Conservation (phyloP, 2,329 filamentous ascomycete genomes). For the Cercospora sp. region DNA sequence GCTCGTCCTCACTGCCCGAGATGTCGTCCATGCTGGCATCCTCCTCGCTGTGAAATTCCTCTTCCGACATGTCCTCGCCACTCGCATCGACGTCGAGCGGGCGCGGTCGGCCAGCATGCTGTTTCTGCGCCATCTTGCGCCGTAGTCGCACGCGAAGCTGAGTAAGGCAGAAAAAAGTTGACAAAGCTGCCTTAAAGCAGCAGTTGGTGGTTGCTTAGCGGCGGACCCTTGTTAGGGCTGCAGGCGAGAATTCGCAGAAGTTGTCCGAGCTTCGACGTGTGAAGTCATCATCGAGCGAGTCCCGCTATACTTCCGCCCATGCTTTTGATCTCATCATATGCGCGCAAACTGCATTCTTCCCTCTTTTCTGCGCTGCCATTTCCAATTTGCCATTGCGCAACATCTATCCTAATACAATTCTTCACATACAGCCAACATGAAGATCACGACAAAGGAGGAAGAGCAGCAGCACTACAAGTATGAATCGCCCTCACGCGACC, state of each 20-base stretch:
- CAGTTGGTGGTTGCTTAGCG: neutral
- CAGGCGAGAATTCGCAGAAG: neutral
- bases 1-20: conserved; percentile 32
- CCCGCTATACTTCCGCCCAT: conserved; percentile 13
- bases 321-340: conserved; percentile 6
- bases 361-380: neutral
- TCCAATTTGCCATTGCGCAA: neutral
- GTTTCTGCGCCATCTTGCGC: conserved; percentile 3
- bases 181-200: neutral
- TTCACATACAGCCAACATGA: conserved; percentile 62
- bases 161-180: neutral
- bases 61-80: conserved; percentile 12
- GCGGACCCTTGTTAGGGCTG: conserved; percentile 1
- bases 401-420: neutral
- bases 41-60: conserved; percentile 29
- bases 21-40: conserved; percentile 26
- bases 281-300: conserved; percentile 2
- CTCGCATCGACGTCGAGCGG: conserved; percentile 15
- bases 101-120: conserved; percentile 25
- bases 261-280: conserved; percentile 1
- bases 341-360: neutral
- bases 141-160: neutral
- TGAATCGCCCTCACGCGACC: conserved; percentile 25
- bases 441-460: conserved; percentile 92
- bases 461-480: conserved; percentile 80